A percentile compares a stretch with the other conserved stretches of the same genome.
Evolutionary conservation across 2,329 filamentous ascomycete species (phyloP).

Genomic region (Exophiala phaeomuriformis): DNA sequence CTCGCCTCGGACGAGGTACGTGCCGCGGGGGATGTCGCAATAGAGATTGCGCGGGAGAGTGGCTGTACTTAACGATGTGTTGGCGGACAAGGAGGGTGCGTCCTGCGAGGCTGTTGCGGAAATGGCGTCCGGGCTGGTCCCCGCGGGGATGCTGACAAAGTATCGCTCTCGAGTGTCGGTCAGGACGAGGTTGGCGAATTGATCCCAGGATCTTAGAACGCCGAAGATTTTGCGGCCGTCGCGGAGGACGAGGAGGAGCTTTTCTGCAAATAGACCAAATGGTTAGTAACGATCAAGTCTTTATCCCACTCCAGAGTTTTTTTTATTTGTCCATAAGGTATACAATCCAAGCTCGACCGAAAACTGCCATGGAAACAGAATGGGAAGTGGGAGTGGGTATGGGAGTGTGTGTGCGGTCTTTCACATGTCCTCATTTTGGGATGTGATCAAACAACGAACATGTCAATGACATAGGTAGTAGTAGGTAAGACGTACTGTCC

Average conservation of each 20-base stretch:
- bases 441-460: too few relatives aligned
- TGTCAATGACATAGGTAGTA: too few relatives aligned
- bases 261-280: conserved; percentile 54
- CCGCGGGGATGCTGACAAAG: conserved; percentile 45
- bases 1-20: conserved; percentile 89
- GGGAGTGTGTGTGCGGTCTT: too few relatives aligned
- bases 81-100: not conserved
- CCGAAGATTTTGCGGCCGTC: conserved; percentile 93
- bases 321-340: too few relatives aligned
- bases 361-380: too few relatives aligned
- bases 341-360: too few relatives aligned
- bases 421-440: too few relatives aligned
- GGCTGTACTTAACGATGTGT: not conserved
- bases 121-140: not conserved
- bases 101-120: not conserved
- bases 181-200: conserved; percentile 93
- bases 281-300: too few relatives aligned
- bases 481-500: conserved; percentile 63
- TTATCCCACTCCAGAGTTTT: too few relatives aligned
- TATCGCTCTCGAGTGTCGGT: conserved; percentile 88
- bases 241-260: conserved; percentile 82
- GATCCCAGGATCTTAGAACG: conserved; percentile 90
- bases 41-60: conserved; percentile 55
- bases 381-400: too few relatives aligned
- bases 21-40: conserved; percentile 75